Evolutionary conservation across 306 rosid species (phyloP).

Genomic region (Inga oerstediana): DNA sequence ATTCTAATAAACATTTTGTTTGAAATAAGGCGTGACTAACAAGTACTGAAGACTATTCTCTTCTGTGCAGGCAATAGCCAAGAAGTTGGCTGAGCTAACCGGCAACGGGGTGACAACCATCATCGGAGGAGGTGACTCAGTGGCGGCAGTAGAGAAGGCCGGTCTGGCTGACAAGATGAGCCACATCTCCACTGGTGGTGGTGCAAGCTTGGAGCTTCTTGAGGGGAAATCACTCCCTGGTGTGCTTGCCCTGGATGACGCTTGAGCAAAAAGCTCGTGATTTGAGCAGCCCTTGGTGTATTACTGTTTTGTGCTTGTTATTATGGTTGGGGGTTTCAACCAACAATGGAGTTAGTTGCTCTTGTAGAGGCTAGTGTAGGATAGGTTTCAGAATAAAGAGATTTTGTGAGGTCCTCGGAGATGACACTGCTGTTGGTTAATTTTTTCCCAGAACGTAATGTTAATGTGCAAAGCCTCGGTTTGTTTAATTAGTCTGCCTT

Average conservation of each 20-base stretch:
- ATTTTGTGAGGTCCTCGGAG: slow-evolving; percentile 37
- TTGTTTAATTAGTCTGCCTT: neutral
- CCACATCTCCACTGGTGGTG: slow-evolving; percentile 81
- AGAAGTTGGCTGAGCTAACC: slow-evolving; percentile 67
- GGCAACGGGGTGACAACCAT: slow-evolving; percentile 71
- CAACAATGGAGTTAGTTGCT: slow-evolving; percentile 29
- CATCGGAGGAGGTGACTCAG: slow-evolving; percentile 80
- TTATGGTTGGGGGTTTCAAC: slow-evolving; percentile 39
- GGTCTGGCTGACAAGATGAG: slow-evolving; percentile 79
- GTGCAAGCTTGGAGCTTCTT: slow-evolving; percentile 83
- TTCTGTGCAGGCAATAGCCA: slow-evolving; percentile 56
- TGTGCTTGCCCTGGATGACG: slow-evolving; percentile 73
- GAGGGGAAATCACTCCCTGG: slow-evolving; percentile 77
- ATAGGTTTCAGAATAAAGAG: slow-evolving; percentile 44
- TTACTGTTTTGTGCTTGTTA: slow-evolving; percentile 7
- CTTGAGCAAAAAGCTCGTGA: slow-evolving; percentile 37
- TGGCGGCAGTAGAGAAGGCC: slow-evolving; percentile 73
- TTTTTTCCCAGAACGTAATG: slow-evolving; percentile 28
- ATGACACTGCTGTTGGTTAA: slow-evolving; percentile 28
- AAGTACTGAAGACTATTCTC: neutral
- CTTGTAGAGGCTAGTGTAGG: slow-evolving; percentile 44
- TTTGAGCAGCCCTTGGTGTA: neutral
- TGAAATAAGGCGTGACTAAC: neutral
- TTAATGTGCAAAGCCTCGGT: neutral
- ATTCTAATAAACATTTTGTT: neutral